A percentile compares a stretch with the other conserved stretches of the same genome.
These are phyloP conservation scores for Apiospora sp. DNA, from an alignment of 2,329 filamentous ascomycete genomes.

Conservation along the genomic window DNA sequence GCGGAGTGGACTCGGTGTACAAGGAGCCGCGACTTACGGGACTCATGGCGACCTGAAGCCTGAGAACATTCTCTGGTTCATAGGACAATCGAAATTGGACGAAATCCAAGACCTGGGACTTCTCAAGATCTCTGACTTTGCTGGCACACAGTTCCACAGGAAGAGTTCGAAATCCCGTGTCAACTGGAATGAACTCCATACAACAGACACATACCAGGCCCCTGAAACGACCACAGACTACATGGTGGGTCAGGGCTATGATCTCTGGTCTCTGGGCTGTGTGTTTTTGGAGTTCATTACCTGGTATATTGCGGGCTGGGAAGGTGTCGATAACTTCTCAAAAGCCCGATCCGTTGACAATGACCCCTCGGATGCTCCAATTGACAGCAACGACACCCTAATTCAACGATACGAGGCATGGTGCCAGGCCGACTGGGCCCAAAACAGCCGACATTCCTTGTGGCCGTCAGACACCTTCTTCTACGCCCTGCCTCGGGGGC, in stretches of 20 bases:
- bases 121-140: slow-evolving; percentile 1
- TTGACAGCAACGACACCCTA: neutral
- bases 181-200: neutral
- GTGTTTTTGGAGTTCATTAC: neutral
- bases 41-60: slow-evolving; percentile 13
- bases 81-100: neutral
- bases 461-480: neutral
- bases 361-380: neutral
- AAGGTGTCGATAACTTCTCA: neutral
- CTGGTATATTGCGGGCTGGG: neutral
- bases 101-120: neutral
- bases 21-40: neutral
- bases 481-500: neutral
- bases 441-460: neutral
- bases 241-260: neutral
- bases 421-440: neutral
- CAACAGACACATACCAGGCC: neutral
- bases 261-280: neutral
- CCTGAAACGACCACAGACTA: neutral
- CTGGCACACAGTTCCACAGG: neutral
- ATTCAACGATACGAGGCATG: neutral
- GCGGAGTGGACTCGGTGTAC: neutral
- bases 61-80: neutral
- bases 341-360: neutral
- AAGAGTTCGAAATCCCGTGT: neutral